Evolutionary conservation across 108 stramenopile genomes (phyloP).

Genomic region (Pseudonitzschia pungens): DNA sequence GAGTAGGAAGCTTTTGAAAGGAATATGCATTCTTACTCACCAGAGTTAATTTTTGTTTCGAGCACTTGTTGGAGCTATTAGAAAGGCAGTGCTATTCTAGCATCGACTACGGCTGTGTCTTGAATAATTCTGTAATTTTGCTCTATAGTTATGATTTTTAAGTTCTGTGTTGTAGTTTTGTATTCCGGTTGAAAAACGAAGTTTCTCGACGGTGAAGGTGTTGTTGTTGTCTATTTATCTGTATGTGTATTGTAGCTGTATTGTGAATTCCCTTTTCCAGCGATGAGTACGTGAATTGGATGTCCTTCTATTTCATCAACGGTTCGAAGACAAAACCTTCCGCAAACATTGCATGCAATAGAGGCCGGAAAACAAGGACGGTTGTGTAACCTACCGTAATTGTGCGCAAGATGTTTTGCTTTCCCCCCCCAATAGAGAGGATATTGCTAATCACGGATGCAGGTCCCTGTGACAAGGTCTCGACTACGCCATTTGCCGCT

Average conservation of each 20-base stretch:
- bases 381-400: conserved; percentile 16
- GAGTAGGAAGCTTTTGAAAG: too few relatives aligned
- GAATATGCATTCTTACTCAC: too few relatives aligned
- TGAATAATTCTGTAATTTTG: too few relatives aligned
- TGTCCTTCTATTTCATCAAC: not conserved
- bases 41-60: too few relatives aligned
- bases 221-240: not conserved
- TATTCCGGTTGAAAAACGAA: not conserved
- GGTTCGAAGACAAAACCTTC: conserved; percentile 17
- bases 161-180: not conserved
- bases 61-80: too few relatives aligned
- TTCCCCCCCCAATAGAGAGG: conserved; percentile 33
- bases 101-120: too few relatives aligned
- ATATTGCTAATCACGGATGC: conserved; percentile 3
- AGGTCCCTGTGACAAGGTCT: conserved; percentile 16
- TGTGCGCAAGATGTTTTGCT: conserved; percentile 23
- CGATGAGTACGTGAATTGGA: not conserved
- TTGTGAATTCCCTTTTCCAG: not conserved
- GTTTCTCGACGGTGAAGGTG: not conserved
- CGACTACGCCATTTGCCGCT: not conserved
- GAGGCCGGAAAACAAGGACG: conserved; percentile 31
- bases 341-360: conserved; percentile 24
- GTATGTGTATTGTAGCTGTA: conserved; percentile 7
- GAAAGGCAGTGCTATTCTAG: too few relatives aligned
- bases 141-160: too few relatives aligned